These are phyloP conservation scores for Paramyrothecium roridum DNA, from an alignment of 2,329 filamentous ascomycete genomes.

Conservation along the genomic window DNA sequence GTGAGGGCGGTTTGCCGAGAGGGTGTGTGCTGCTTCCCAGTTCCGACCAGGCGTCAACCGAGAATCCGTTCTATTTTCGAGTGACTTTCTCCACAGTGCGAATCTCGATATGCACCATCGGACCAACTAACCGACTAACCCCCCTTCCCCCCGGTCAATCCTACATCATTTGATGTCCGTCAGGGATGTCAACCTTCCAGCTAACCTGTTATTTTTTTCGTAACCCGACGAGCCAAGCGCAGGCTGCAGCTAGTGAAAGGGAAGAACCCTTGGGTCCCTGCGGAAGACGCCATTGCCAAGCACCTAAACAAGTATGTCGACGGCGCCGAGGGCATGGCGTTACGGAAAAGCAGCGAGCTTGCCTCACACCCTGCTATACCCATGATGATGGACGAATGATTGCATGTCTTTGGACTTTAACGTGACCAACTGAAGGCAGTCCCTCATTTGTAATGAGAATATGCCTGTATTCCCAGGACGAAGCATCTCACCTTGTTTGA, in stretches of 20 bases:
- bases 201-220: neutral
- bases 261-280: neutral
- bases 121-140: neutral
- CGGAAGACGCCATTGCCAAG: neutral
- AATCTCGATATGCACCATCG: slow-evolving; percentile 1
- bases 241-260: neutral
- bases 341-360: neutral
- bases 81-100: slow-evolving; percentile 25
- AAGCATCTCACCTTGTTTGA: too few species aligned
- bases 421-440: too few species aligned
- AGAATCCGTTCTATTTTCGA: slow-evolving; percentile 31
- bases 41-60: slow-evolving; percentile 13
- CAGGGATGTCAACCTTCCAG: neutral
- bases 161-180: neutral
- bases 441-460: too few species aligned
- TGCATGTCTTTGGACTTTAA: too few species aligned
- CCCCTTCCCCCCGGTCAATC: neutral
- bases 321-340: neutral
- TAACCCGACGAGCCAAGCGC: neutral
- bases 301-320: neutral
- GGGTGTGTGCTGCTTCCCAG: slow-evolving; percentile 12
- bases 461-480: too few species aligned
- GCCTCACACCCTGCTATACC: too few species aligned
- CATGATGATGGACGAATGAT: too few species aligned
- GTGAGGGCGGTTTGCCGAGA: slow-evolving; percentile 20